A percentile compares a stretch with the other conserved stretches of the same genome.
Evolutionary conservation across 257 asterid species (phyloP).

Genomic region (Galeopsis tetrahit): DNA sequence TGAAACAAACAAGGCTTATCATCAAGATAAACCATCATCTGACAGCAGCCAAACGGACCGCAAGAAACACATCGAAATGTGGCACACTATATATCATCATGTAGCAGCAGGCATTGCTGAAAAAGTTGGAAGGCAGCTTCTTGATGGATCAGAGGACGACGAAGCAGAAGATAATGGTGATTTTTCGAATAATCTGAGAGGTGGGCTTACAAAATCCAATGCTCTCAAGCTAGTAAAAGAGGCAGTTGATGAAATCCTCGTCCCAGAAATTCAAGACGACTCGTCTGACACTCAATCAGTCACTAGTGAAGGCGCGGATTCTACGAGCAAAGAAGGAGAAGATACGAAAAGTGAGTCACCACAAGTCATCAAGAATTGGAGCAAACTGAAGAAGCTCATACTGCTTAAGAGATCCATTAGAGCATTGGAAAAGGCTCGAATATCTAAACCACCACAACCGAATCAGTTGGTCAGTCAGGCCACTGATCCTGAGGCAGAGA

Average conservation of each 20-base stretch:
- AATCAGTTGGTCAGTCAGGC: constrained; percentile 31
- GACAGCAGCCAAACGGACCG: constrained; percentile 43
- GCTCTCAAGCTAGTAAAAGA: constrained; percentile 82
- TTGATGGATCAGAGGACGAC: constrained; percentile 69
- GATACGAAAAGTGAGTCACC: constrained; percentile 26
- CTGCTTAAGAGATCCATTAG: constrained; percentile 76
- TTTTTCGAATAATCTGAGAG: constrained; percentile 29
- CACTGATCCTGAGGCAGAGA: constrained; percentile 47
- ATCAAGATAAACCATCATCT: constrained; percentile 1
- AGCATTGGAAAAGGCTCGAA: constrained; percentile 75
- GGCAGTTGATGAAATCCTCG: constrained; percentile 86
- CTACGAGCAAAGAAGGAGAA: constrained; percentile 29
- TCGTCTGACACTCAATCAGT: constrained; percentile 53
- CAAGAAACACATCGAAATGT: constrained; percentile 62
- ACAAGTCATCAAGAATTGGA: constrained; percentile 60
- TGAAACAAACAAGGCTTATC: background rate
- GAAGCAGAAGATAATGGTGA: constrained; percentile 42
- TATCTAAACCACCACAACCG: constrained; percentile 37
- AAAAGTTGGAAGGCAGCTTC: constrained; percentile 69
- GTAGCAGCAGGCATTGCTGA: constrained; percentile 75
- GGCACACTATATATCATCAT: constrained; percentile 95
- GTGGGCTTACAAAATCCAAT: constrained; percentile 66
- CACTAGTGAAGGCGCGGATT: constrained; percentile 45
- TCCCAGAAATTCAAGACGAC: constrained; percentile 64
- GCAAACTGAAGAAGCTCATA: constrained; percentile 71